Evolutionary conservation across 2,329 filamentous ascomycete genomes (phyloP).

Genomic region (Lecanicillium sp.): DNA sequence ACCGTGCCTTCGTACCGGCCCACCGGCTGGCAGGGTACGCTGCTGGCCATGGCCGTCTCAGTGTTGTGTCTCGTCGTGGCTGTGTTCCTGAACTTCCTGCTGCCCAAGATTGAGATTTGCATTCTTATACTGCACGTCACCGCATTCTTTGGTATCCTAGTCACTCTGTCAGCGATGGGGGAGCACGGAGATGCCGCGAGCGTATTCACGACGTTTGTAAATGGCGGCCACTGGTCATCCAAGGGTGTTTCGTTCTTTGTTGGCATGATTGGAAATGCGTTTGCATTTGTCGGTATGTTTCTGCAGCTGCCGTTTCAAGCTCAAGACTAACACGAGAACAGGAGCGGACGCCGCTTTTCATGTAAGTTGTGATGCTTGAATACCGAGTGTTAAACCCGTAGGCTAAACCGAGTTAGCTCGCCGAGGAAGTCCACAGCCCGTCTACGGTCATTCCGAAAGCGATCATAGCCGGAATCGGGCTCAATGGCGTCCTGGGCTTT

Average conservation of each 20-base stretch:
- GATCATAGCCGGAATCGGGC: slow-evolving; percentile 40
- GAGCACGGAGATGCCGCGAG: slow-evolving; percentile 6
- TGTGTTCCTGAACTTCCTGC: slow-evolving; percentile 1
- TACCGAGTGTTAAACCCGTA: not conserved
- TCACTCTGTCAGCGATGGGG: slow-evolving; percentile 1
- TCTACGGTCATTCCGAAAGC: slow-evolving; percentile 43
- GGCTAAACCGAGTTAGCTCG: no score
- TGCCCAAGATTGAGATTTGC: slow-evolving; percentile 13
- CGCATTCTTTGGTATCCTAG: slow-evolving; percentile 10
- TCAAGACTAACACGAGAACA: not conserved
- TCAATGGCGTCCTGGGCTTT: slow-evolving; percentile 49
- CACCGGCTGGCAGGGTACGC: slow-evolving; percentile 9
- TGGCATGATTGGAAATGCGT: slow-evolving; percentile 10
- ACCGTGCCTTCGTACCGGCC: slow-evolving; percentile 1
- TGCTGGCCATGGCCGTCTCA: slow-evolving; percentile 3
- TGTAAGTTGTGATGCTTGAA: not conserved
- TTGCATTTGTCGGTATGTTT: slow-evolving; percentile 21
- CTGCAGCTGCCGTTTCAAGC: not conserved
- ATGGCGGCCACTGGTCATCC: slow-evolving; percentile 10
- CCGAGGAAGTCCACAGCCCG: slow-evolving; percentile 42
- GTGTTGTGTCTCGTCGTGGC: not conserved
- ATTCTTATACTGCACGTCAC: slow-evolving; percentile 11
- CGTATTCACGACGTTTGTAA: slow-evolving; percentile 7
- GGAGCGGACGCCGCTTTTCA: slow-evolving; percentile 1
- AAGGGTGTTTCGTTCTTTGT: slow-evolving; percentile 9